Evolutionary conservation across 177 flowering plant genomes (phyloP).

Genomic region (Vitis hybrid): DNA sequence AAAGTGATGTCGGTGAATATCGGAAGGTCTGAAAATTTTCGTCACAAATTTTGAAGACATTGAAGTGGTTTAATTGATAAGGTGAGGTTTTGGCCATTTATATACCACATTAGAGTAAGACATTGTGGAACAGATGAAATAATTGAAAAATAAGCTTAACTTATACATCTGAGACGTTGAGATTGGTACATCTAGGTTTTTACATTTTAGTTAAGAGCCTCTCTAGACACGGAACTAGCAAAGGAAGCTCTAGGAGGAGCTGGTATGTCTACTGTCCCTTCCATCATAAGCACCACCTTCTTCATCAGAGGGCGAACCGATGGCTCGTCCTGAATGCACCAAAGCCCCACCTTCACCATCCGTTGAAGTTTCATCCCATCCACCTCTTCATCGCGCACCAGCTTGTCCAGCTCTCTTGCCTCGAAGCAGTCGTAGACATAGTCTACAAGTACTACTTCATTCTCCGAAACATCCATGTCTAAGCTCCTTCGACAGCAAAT

Average conservation of each 20-base stretch:
- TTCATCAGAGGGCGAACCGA: slow-evolving; percentile 10
- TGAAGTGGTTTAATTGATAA: no score
- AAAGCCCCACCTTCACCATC: slow-evolving; percentile 12
- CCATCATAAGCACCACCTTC: slow-evolving; percentile 16
- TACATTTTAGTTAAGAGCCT: not conserved
- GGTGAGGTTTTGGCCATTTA: no score
- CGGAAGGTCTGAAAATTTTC: no score
- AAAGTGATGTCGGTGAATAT: no score
- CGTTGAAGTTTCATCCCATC: slow-evolving; percentile 1
- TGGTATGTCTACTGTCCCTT: slow-evolving; percentile 9
- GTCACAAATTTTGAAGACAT: no score
- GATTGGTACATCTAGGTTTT: no score
- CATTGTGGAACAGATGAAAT: no score
- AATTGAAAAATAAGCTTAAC: no score
- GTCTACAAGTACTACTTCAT: slow-evolving; percentile 8
- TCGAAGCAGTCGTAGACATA: slow-evolving; percentile 13
- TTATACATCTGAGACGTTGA: no score
- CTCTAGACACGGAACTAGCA: not conserved
- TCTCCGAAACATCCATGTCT: not conserved
- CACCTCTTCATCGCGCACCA: slow-evolving; percentile 9
- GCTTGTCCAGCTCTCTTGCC: slow-evolving; percentile 4
- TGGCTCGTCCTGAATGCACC: slow-evolving; percentile 17
- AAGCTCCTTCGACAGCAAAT: slow-evolving; percentile 15
- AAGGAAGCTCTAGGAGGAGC: slow-evolving; percentile 6
- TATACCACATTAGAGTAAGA: no score